Conservation (phyloP, 2,329 filamentous ascomycete species). For the Ophiostoma ulmi region DNA sequence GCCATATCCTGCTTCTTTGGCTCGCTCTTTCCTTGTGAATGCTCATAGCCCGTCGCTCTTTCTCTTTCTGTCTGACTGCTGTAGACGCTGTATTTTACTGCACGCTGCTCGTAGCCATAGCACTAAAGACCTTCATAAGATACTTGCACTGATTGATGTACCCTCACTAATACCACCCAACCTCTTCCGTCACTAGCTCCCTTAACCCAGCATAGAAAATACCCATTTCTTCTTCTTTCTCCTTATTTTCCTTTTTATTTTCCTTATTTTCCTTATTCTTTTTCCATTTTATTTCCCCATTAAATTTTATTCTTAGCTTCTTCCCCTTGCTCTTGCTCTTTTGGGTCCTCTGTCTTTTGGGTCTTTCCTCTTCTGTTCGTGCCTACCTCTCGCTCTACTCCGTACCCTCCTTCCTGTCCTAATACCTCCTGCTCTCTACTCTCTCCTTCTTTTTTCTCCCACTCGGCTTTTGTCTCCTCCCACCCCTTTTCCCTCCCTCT, state of each 20-base stretch:
- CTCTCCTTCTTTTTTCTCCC: slow-evolving; percentile 17
- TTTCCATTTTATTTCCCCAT: slow-evolving; percentile 16
- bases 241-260: slow-evolving; percentile 21
- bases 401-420: not conserved
- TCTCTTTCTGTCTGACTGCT: not conserved
- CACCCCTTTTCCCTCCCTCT: slow-evolving; percentile 25
- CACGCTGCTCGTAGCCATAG: not conserved
- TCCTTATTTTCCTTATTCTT: slow-evolving; percentile 11
- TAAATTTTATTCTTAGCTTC: slow-evolving; percentile 12
- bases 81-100: not conserved
- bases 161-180: slow-evolving; percentile 17
- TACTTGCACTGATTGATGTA: not conserved
- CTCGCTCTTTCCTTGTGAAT: not conserved
- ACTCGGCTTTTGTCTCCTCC: slow-evolving; percentile 25
- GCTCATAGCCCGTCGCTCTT: not conserved
- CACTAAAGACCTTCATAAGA: not conserved
- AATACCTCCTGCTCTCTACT: slow-evolving; percentile 15
- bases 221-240: slow-evolving; percentile 16
- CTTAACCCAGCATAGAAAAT: not conserved
- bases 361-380: slow-evolving; percentile 1
- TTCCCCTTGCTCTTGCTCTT: slow-evolving; percentile 13
- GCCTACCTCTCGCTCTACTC: not conserved
- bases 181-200: slow-evolving; percentile 21
- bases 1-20: no score
- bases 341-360: no score